Conservation (phyloP, 2,329 filamentous ascomycete species). For the Microsporum ferrugineum region DNA sequence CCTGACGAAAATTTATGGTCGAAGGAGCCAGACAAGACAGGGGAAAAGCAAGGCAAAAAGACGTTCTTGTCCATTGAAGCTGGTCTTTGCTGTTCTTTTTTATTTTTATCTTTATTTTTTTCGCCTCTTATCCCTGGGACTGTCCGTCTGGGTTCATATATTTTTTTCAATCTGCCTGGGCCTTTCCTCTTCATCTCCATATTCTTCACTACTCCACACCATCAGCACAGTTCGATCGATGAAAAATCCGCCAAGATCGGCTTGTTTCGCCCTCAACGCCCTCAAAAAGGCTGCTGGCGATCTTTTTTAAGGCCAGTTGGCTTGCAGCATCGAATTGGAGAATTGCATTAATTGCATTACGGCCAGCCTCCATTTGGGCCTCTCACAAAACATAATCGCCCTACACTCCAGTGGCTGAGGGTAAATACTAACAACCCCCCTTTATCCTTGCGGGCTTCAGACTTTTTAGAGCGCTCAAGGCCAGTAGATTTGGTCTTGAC, state of each 20-base stretch:
- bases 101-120: neutral
- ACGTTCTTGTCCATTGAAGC: neutral
- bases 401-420: neutral
- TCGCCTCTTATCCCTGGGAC: neutral
- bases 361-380: neutral
- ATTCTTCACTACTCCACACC: neutral
- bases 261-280: neutral
- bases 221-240: neutral
- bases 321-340: neutral
- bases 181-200: neutral
- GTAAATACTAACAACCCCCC: neutral
- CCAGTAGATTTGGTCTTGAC: neutral
- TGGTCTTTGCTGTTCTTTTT: neutral
- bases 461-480: neutral
- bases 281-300: neutral
- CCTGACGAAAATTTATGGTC: neutral
- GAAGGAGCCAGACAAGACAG: neutral
- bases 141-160: neutral
- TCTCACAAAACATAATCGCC: neutral
- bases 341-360: neutral
- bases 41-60: neutral
- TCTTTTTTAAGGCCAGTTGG: neutral
- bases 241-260: neutral
- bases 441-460: neutral
- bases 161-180: neutral